phyloP scores from a whole-genome alignment of 495 filamentous ascomycete species.

The Podospora fimiseda region DNA sequence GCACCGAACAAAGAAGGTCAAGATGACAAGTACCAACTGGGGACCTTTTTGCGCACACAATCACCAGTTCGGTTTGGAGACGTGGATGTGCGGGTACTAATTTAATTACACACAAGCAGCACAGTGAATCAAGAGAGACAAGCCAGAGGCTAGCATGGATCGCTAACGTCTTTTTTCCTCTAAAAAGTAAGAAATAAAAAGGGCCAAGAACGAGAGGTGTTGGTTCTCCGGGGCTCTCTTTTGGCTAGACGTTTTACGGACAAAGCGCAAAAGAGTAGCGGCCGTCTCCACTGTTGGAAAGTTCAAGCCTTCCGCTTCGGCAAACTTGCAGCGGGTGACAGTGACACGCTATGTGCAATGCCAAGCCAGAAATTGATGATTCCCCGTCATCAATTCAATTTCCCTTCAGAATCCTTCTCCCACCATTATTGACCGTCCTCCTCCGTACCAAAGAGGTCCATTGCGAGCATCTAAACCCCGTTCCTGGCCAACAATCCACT shows the following conservation, averaged over 20 bases:
- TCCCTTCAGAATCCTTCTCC: slow-evolving; percentile 62
- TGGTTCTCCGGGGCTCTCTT: no score
- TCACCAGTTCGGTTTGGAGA: no score
- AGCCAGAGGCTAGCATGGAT: not conserved
- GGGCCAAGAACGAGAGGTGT: no score
- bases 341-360: no score
- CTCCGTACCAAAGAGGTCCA: slow-evolving; percentile 80
- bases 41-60: no score
- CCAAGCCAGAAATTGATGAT: no score
- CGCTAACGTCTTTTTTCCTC: slow-evolving; percentile 1
- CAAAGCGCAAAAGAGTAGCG: not conserved
- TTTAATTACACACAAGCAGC: not conserved
- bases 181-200: not conserved
- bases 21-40: no score
- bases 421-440: slow-evolving; percentile 54
- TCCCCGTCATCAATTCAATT: no score
- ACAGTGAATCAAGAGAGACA: not conserved
- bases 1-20: no score
- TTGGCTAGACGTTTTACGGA: no score
- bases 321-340: not conserved
- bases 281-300: no score
- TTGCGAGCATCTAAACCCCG: slow-evolving; percentile 62
- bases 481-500: slow-evolving; percentile 76
- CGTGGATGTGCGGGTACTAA: not conserved
- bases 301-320: no score